Evolutionary conservation across 768 basidiomycete genomes (phyloP), one percentile per base, ranked within the genome.

Genomic region (Cubamyces lactineus): DNA sequence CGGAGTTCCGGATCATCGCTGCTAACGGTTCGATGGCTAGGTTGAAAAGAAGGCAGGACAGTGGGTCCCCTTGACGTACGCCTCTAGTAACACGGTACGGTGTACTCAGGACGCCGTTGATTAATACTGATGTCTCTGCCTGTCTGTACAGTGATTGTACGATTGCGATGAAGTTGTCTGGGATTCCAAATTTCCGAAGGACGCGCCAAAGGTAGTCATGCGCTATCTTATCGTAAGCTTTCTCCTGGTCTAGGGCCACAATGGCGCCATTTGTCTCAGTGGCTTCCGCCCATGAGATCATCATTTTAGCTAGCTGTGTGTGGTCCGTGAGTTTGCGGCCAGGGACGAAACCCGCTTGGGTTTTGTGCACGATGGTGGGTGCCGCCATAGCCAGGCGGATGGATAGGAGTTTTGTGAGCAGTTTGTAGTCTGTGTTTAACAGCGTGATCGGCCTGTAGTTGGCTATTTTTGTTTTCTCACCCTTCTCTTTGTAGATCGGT

Each of bases 401-500:
- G 0, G 72, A 50, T 0, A 77, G 64, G 0, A 53, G 9, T 41
- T 74, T 74, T 0, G 70, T 77, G 19, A 77, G 52, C 0, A 75
- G 39, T 45, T 77, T 77, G 15, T 78, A 77, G 57, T 76, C 73
- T 0, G 72, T 67, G 45, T 78, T 76, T 0, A 77, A 57, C 0
- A 70, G 56, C 0, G 69, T 70, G 17, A 70, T 70, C 0, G 69
- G 69, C 2, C 67, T 41, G 43, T 68, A 68, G 28, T 66, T 66
- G 0, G n/a, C 62, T 1, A 68, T 45, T 9, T 53, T 41, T 11
- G 53, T 58, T 1, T 23, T n/a, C 40, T 69, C 66, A 5, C 56
- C 56, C 15, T 68, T 74, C 46, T 82, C 81, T 39, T 82, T 82
- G 57, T 76, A 81, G 0, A 82, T 34, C 0, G 75, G 78, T 67